Evolutionary conservation across 495 filamentous ascomycete genomes (phyloP), one percentile per base, ranked within the genome.

Genomic region (Mycothermus thermophilus): DNA sequence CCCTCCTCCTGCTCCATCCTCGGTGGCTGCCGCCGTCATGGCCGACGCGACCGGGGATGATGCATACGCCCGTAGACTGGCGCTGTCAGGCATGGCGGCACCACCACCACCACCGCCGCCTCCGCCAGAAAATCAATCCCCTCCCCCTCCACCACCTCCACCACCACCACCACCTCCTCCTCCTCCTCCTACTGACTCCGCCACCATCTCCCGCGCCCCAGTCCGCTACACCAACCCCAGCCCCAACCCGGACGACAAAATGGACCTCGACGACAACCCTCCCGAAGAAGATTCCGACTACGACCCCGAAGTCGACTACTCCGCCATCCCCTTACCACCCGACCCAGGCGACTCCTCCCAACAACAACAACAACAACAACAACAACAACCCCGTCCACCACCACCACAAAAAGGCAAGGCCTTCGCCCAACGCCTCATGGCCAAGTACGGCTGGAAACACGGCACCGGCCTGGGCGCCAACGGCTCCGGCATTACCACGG

Each of bases 361-460:
- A 19, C 25, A 35, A 29, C 30, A 30, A 36, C 2, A 4, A 13
- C 9, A 21, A 11, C 0, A 40, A 47, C n/a, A 23, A 37, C 13
- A 39, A 24, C 22, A 22, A 29, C 26, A 14, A 18, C 33, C 28
- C 13, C 43, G 77, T 20, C 77, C 13, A 67, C 66, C 35, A 76
- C 78, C 8, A 83, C 87, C 0, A 82, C 83, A 8, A 80, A 94
- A 56, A n/a, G n/a, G 69, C 4, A 14, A 37, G 16, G 48, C 76
- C 38, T 94, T 93, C 48, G 90, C 86, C 3, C 67, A 82, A 37
- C 78, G 85, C 16, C 68, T 93, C 20, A 80, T 97, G 69, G 69
- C 75, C 19, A 95, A 94, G 46, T 85, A 90, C 53, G 92, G 92
- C 33, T 94, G 87, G 84, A 79, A 72, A 8, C 78, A 83, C 42